Base-by-base conservation (phyloP, 2,329 filamentous ascomycete species). In the Fusarium dlaminii region DNA sequence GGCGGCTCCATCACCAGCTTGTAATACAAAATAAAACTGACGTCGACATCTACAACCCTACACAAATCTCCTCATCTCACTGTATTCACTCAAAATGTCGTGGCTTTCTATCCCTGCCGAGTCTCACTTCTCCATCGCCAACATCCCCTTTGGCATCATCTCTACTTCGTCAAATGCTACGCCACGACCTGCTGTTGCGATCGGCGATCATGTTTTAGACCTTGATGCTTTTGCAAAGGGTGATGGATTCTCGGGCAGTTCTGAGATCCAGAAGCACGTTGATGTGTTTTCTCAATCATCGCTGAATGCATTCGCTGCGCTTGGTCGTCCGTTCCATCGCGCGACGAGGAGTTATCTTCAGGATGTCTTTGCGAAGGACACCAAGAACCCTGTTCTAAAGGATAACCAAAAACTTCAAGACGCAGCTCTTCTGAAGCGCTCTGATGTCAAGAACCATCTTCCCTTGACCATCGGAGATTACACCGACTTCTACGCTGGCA, bases 101-200 rank as follows among this genome's bases (percentile, higher is more conserved):
- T 81, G 80, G 80, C 65, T 81, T 11, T 56, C 75, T 14, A 75
- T 85, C 24, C 77, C 81, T n/a, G 77, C 80, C 8, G 81, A 78
- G 48, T 82, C 76, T 36, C 73, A 78, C 63, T 78, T 78, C 54
- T 78, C 93, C 14, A 84, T 96, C 58, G 90, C 91, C 78, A 96
- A 96, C 80, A 92, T 96, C 61, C 94, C 94, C 4, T 96, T 96
- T 79, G 94, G 94, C 78, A 91, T 96, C 84, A 93, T 96, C 79
- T 92, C 90, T 36, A 92, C 92, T 2, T 73, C 86, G 6, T 81
- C 85, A 11, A 86, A 89, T 66, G 77, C 86, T 17, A 86, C 86
- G 32, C 92, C 87, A 4, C 90, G 91, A 34, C 87, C 90, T 15
- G 93, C 92, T 20, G 84, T 93, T 68, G 93, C 93, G 15, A 92